phyloP scores from a whole-genome alignment of 371 early-diverging fungal species.

The Mucor mucedo region DNA sequence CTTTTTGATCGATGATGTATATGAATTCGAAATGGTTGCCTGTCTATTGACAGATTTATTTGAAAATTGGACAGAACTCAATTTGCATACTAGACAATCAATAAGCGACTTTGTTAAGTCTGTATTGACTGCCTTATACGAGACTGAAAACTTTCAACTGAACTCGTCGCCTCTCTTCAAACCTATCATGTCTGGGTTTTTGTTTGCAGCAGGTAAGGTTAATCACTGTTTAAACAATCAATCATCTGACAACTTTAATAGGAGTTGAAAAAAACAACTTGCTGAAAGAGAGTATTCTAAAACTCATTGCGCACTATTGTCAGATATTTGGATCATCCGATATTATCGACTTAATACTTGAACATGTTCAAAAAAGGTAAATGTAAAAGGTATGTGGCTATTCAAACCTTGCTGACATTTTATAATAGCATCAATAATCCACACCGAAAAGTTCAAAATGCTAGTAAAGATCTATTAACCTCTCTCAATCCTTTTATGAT shows the following conservation, averaged over 20 bases:
- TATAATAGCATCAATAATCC: constrained; percentile 33
- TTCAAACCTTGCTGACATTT: background rate
- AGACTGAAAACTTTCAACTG: constrained; percentile 6
- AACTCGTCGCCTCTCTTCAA: constrained; percentile 2
- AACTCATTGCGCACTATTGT: constrained; percentile 27
- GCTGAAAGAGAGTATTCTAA: constrained; percentile 28
- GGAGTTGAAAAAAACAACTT: constrained; percentile 32
- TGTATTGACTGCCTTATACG: constrained; percentile 5
- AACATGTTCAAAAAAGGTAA: constrained; percentile 32
- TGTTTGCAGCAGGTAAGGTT: constrained; percentile 25
- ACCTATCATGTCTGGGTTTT: constrained; percentile 13
- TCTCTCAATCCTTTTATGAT: constrained; percentile 36
- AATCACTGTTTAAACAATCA: background rate
- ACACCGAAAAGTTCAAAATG: constrained; percentile 19
- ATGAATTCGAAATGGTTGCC: constrained; percentile 7
- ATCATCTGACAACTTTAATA: constrained; percentile 14
- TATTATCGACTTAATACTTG: constrained; percentile 24
- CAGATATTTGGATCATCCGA: constrained; percentile 33
- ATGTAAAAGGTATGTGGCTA: background rate
- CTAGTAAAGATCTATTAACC: constrained; percentile 30
- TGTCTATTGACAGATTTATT: constrained; percentile 22
- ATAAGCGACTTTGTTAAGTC: constrained; percentile 20
- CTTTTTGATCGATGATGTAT: constrained; percentile 10
- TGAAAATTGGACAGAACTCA: constrained; percentile 29
- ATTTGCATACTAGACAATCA: constrained; percentile 19